A percentile compares a stretch with the other conserved stretches of the same genome.
Conservation (phyloP, 1,139 yeast species). For the Hanseniaspora uvarum region DNA sequence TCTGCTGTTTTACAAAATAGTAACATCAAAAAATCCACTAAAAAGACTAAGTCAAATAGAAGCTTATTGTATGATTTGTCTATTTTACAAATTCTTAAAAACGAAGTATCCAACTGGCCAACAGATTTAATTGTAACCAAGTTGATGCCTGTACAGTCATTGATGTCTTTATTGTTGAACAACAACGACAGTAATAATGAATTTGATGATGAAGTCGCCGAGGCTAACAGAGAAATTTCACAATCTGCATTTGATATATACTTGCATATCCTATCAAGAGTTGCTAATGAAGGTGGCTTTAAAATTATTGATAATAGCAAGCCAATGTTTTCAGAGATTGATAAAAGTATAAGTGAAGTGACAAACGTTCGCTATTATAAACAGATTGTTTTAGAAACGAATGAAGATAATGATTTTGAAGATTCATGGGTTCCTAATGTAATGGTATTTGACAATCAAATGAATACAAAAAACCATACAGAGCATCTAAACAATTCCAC, state of each 20-base stretch:
- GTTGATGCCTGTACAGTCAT: conserved; percentile 15
- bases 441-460: conserved; percentile 1
- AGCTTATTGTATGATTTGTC: conserved; percentile 9
- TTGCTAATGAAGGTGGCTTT: conserved; percentile 9
- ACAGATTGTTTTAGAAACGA: not conserved
- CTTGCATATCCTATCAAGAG: conserved; percentile 14
- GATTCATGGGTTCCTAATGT: conserved; percentile 5
- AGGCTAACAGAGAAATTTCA: conserved; percentile 11
- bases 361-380: conserved; percentile 3
- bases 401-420: not conserved
- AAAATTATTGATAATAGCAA: conserved; percentile 9
- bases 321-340: conserved; percentile 11
- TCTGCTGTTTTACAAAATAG: conserved; percentile 14
- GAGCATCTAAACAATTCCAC: not conserved
- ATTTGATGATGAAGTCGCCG: conserved; percentile 4
- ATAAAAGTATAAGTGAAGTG: not conserved
- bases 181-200: not conserved
- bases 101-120: conserved; percentile 17
- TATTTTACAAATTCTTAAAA: conserved; percentile 12
- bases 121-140: conserved; percentile 16
- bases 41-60: not conserved
- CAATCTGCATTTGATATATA: conserved; percentile 16
- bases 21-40: conserved; percentile 10
- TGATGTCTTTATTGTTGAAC: conserved; percentile 2
- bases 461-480: not conserved